A percentile compares a stretch with the other conserved stretches of the same genome.
Conservation (phyloP, 805 yeast species). For the Kuraishia borneana region DNA sequence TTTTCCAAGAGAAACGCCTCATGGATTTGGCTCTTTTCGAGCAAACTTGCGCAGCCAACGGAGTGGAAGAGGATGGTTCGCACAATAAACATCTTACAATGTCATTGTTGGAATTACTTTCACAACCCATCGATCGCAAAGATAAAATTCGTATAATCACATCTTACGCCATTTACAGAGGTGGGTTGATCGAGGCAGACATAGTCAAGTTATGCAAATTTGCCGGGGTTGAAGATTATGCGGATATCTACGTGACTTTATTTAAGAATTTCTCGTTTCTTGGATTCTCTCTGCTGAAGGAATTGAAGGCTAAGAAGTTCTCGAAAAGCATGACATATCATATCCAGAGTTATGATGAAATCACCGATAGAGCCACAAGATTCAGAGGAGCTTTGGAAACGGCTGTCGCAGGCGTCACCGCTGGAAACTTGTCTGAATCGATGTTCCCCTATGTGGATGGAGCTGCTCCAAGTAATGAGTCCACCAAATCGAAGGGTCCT, state of each 20-base stretch:
- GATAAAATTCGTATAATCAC: slow-evolving; percentile 71
- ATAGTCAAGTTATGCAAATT: slow-evolving; percentile 58
- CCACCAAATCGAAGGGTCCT: neutral
- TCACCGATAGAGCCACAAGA: slow-evolving; percentile 39
- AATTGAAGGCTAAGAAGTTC: slow-evolving; percentile 28
- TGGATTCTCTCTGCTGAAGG: slow-evolving; percentile 23
- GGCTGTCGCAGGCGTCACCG: slow-evolving; percentile 39
- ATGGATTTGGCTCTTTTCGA: slow-evolving; percentile 77
- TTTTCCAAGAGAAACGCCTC: slow-evolving; percentile 45
- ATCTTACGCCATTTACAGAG: slow-evolving; percentile 69
- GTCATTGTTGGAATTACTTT: slow-evolving; percentile 44
- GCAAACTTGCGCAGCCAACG: slow-evolving; percentile 69
- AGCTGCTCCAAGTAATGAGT: slow-evolving; percentile 26
- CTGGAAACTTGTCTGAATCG: slow-evolving; percentile 42
- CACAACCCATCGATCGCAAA: slow-evolving; percentile 35
- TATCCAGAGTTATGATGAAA: slow-evolving; percentile 33
- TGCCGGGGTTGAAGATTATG: slow-evolving; percentile 25
- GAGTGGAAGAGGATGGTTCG: slow-evolving; percentile 57
- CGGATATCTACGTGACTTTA: slow-evolving; percentile 35
- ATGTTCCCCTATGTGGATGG: slow-evolving; percentile 50
- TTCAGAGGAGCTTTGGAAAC: slow-evolving; percentile 60
- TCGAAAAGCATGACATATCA: slow-evolving; percentile 15
- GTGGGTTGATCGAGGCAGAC: slow-evolving; percentile 71
- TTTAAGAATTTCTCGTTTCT: slow-evolving; percentile 43
- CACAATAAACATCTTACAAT: slow-evolving; percentile 47